phyloP scores from a whole-genome alignment of 176 grass and related monocot genomes.

The Aegilops bicornis region DNA sequence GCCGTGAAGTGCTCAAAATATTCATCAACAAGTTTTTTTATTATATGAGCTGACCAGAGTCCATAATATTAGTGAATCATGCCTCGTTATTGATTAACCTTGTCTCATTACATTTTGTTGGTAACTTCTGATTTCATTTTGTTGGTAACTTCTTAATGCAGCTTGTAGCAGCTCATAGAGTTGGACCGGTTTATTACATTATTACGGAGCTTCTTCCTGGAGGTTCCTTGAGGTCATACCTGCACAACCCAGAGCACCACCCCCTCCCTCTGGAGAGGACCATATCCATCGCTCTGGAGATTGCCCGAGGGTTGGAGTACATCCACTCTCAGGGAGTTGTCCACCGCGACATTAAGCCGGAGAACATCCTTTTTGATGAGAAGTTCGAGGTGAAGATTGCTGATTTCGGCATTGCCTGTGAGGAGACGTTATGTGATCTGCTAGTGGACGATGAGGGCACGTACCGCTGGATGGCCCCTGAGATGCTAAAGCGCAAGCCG shows the following conservation, averaged over 20 bases:
- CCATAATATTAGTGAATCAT: not conserved
- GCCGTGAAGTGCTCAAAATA: not conserved
- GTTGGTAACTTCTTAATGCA: constrained; percentile 32
- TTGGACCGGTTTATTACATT: constrained; percentile 57
- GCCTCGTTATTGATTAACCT: not conserved
- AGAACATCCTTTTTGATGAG: constrained; percentile 80
- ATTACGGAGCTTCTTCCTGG: constrained; percentile 65
- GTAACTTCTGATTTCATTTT: not conserved
- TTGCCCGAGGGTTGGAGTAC: constrained; percentile 73
- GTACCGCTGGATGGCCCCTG: constrained; percentile 86
- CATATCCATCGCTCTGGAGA: constrained; percentile 49
- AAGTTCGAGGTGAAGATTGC: constrained; percentile 65
- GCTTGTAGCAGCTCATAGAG: constrained; percentile 63
- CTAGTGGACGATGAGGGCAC: constrained; percentile 68
- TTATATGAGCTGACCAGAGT: not conserved
- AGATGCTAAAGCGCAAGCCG: constrained; percentile 70
- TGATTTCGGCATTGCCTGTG: constrained; percentile 81
- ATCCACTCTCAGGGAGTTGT: constrained; percentile 77
- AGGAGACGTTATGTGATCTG: constrained; percentile 59
- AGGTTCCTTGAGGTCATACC: constrained; percentile 73
- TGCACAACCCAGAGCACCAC: constrained; percentile 49
- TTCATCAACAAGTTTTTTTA: not conserved
- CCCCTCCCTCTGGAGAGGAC: constrained; percentile 55
- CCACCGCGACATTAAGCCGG: constrained; percentile 61
- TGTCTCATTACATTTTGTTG: not conserved